Evolutionary conservation across 2,329 filamentous ascomycete species (phyloP).

Genomic region (Nemania sp.): DNA sequence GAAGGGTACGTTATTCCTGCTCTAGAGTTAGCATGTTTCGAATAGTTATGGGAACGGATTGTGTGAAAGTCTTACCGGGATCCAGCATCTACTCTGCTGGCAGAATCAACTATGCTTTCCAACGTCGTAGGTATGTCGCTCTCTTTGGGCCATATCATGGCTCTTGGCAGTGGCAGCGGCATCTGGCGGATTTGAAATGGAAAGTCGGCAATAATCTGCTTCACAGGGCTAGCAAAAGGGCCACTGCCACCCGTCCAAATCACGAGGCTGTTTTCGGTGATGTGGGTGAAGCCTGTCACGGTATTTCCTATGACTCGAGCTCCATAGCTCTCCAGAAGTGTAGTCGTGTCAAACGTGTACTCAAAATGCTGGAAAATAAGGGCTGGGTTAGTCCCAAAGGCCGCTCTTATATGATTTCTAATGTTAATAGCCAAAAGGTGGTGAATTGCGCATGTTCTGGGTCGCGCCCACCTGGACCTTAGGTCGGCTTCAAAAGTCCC

Average conservation of each 20-base stretch:
- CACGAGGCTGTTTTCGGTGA: not conserved
- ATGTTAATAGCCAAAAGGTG: not conserved
- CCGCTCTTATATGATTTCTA: not conserved
- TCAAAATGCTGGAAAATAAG: not conserved
- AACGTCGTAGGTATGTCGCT: not conserved
- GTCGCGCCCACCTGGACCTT: too few species aligned
- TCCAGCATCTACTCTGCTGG: not conserved
- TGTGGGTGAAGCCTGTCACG: not conserved
- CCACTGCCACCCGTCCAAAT: not conserved
- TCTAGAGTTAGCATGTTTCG: too few species aligned
- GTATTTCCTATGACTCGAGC: not conserved
- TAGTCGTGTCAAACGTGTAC: not conserved
- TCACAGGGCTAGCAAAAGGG: not conserved
- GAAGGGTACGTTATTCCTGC: too few species aligned
- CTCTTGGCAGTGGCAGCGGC: not conserved
- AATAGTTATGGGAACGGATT: too few species aligned
- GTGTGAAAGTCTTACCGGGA: too few species aligned
- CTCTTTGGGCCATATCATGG: constrained; percentile 1
- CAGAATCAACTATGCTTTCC: not conserved
- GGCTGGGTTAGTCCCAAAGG: not conserved
- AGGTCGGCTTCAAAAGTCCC: constrained; percentile 2
- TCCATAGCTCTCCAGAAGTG: not conserved
- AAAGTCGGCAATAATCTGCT: constrained; percentile 2
- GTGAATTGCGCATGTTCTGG: not conserved
- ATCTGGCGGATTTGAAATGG: not conserved